Conservation (phyloP, 2,329 filamentous ascomycete species). For the Rhytidhysteron rufulum region DNA sequence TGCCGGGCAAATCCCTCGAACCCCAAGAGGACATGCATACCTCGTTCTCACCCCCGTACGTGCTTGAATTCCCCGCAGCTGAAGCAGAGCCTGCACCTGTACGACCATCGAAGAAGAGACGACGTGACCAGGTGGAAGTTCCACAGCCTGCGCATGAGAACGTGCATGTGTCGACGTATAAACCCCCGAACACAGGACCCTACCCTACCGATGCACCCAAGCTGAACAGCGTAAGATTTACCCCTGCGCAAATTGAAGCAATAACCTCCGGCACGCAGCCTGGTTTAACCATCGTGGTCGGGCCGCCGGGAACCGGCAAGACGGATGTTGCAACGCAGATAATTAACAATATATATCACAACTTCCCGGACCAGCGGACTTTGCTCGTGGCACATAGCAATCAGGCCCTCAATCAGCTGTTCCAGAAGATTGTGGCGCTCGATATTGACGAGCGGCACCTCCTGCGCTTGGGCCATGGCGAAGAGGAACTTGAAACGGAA, state of each 20-base stretch:
- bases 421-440: constrained; percentile 94
- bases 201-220: constrained; percentile 83
- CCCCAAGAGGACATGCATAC: constrained; percentile 66
- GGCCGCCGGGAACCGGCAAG: constrained; percentile 94
- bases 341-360: constrained; percentile 98
- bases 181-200: constrained; percentile 80
- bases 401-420: constrained; percentile 94
- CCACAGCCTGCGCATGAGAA: constrained; percentile 60
- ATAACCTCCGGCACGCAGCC: constrained; percentile 93
- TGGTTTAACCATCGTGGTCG: constrained; percentile 88
- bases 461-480: constrained; percentile 86
- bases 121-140: constrained; percentile 69
- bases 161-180: constrained; percentile 84
- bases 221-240: constrained; percentile 81
- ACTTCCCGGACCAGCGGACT: constrained; percentile 89
- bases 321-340: constrained; percentile 99
- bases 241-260: constrained; percentile 84
- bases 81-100: constrained; percentile 45
- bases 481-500: constrained; percentile 86
- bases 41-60: constrained; percentile 83
- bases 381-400: constrained; percentile 95
- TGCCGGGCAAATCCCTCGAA: constrained; percentile 83
- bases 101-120: constrained; percentile 75
- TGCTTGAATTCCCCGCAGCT: constrained; percentile 60
- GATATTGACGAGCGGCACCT: constrained; percentile 96